Percentiles rank a stretch among this genome's conserved stretches.
Conservation (phyloP, 148 eudicot species). For the Chenopodium album region DNA sequence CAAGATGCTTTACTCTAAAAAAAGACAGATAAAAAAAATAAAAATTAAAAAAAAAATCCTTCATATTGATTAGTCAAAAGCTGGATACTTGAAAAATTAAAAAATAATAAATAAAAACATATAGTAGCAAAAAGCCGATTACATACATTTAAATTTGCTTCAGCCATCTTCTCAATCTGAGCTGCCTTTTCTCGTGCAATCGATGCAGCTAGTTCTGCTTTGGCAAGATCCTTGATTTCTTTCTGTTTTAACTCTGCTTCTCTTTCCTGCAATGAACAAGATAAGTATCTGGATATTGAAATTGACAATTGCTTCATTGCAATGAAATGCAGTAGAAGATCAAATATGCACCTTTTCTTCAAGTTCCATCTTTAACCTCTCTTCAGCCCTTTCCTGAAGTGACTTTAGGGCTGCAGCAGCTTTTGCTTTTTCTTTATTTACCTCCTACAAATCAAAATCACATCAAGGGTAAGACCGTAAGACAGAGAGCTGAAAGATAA, state of each 20-base stretch:
- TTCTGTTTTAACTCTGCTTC: conserved; percentile 58
- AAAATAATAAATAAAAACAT: background rate
- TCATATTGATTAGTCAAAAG: background rate
- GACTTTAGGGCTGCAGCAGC: conserved; percentile 87
- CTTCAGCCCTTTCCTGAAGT: conserved; percentile 77
- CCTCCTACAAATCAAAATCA: conserved; percentile 48
- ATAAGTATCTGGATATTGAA: conserved; percentile 21
- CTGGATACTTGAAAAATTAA: too few species aligned
- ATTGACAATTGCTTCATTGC: conserved; percentile 1
- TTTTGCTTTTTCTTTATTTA: conserved; percentile 72
- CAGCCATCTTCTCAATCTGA: conserved; percentile 86
- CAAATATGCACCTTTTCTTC: conserved; percentile 65
- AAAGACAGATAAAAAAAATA: too few species aligned
- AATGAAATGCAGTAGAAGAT: conserved; percentile 7
- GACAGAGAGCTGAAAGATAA: background rate
- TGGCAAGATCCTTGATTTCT: conserved; percentile 66
- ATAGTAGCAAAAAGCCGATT: conserved; percentile 21
- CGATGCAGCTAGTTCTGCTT: conserved; percentile 85
- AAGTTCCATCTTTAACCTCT: conserved; percentile 65
- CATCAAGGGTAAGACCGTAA: conserved; percentile 8
- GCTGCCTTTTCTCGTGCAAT: conserved; percentile 91
- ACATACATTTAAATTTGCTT: conserved; percentile 83
- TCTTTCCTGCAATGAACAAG: conserved; percentile 52
- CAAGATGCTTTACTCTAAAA: too few species aligned
- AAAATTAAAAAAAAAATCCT: background rate